A percentile compares a stretch with the other conserved stretches of the same genome.
Evolutionary conservation across 257 asterid genomes (phyloP).

Genomic region (Marsdenia floribunda): DNA sequence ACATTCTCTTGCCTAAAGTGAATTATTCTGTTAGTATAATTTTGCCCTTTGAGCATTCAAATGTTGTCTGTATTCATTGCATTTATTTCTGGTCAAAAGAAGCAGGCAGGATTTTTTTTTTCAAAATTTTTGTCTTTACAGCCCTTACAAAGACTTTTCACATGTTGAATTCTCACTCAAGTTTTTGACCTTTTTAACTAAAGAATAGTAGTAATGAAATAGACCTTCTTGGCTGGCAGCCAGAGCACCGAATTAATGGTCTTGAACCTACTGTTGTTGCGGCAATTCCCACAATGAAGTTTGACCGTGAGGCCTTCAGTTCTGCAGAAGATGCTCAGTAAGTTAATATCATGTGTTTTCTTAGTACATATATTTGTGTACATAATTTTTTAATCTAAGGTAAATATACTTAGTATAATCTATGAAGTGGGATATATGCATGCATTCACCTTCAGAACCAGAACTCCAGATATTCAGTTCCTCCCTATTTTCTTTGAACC

Average conservation of each 20-base stretch:
- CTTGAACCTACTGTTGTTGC: conserved; percentile 73
- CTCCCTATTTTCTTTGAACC: not conserved
- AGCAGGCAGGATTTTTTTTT: not conserved
- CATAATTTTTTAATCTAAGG: no score
- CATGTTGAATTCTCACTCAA: not conserved
- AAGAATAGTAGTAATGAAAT: conserved; percentile 3
- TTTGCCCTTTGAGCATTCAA: not conserved
- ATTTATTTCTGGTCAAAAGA: not conserved
- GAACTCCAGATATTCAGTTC: not conserved
- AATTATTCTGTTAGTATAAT: not conserved
- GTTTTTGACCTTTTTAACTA: not conserved
- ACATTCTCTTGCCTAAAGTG: not conserved
- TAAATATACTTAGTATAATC: no score
- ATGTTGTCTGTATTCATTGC: not conserved
- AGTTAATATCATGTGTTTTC: conserved; percentile 26
- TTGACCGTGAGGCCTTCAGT: conserved; percentile 60
- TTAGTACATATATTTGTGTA: no score
- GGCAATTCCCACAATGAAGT: conserved; percentile 86
- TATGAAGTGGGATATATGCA: no score
- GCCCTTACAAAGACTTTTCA: not conserved
- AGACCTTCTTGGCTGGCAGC: conserved; percentile 39
- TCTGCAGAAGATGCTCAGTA: conserved; percentile 74
- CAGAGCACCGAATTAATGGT: conserved; percentile 53
- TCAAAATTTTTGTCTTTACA: no score
- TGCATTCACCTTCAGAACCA: not conserved